Evolutionary conservation across 2,329 filamentous ascomycete genomes (phyloP).

Genomic region (Cytospora piceae): DNA sequence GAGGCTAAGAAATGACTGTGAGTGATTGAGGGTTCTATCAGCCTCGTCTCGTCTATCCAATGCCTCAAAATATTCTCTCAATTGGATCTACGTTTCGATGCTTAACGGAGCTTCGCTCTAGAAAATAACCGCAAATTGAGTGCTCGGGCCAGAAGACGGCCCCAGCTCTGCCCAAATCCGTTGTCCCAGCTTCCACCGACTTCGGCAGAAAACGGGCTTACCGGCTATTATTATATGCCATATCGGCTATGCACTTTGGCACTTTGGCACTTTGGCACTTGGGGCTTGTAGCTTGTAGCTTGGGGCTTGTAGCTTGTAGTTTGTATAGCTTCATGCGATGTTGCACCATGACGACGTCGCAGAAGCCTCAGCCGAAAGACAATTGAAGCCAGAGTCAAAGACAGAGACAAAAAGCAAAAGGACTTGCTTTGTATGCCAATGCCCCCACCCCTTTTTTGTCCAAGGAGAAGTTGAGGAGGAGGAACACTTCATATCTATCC

Average conservation of each 20-base stretch:
- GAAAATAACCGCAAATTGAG: constrained; percentile 24
- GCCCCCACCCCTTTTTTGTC: too few relatives aligned
- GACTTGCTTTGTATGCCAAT: too few relatives aligned
- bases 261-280: too few relatives aligned
- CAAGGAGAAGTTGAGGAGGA: not conserved
- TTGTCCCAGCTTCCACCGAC: constrained; percentile 16
- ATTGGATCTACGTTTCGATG: constrained; percentile 12
- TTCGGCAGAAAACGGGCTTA: constrained; percentile 24
- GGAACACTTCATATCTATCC: not conserved
- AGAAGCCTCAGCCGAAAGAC: too few relatives aligned
- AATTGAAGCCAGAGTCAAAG: too few relatives aligned
- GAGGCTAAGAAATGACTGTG: not conserved
- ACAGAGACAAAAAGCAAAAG: too few relatives aligned
- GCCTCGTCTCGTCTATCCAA: constrained; percentile 12
- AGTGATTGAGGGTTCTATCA: constrained; percentile 1
- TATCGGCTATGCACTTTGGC: not conserved
- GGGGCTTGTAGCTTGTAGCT: too few relatives aligned
- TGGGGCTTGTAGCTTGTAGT: too few relatives aligned
- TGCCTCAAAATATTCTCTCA: constrained; percentile 1
- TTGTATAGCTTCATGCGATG: too few relatives aligned
- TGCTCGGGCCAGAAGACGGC: constrained; percentile 19
- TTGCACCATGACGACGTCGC: too few relatives aligned
- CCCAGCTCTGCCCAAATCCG: not conserved
- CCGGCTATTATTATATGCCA: not conserved
- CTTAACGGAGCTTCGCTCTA: constrained; percentile 8